Conservation (phyloP, 805 yeast genomes). For the Yarrowia deformans region DNA sequence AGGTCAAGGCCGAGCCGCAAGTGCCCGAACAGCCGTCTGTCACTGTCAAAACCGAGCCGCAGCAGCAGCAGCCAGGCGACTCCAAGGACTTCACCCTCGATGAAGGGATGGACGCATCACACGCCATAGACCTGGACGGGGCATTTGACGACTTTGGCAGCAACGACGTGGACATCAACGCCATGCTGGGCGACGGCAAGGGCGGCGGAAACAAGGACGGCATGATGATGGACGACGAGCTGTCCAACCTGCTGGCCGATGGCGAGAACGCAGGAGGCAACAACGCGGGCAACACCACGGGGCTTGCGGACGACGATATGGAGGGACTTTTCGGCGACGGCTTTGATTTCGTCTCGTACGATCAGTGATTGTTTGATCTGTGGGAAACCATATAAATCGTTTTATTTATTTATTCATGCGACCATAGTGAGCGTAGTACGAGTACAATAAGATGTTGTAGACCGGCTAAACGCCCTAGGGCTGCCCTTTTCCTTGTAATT, state of each 20-base stretch:
- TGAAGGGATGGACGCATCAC: conserved; percentile 24
- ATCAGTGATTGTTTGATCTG: not conserved
- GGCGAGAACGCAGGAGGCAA: not conserved
- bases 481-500: too few species aligned
- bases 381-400: too few species aligned
- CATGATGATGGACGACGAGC: conserved; percentile 32
- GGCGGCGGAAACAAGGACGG: conserved; percentile 10
- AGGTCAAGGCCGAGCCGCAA: not conserved
- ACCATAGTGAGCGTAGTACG: too few species aligned
- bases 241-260: conserved; percentile 9
- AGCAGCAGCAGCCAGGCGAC: not conserved
- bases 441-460: too few species aligned
- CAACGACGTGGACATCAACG: conserved; percentile 35
- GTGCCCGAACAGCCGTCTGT: not conserved
- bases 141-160: conserved; percentile 32
- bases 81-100: conserved; percentile 10
- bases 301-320: conserved; percentile 42
- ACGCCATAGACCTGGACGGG: conserved; percentile 39
- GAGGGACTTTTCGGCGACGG: conserved; percentile 47
- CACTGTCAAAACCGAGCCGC: conserved; percentile 1
- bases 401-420: not conserved
- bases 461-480: too few species aligned
- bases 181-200: conserved; percentile 29
- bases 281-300: conserved; percentile 1
- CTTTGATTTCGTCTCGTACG: conserved; percentile 45